Base-by-base conservation (phyloP, 2,329 filamentous ascomycete genomes). In the Aschersonia sp. region DNA sequence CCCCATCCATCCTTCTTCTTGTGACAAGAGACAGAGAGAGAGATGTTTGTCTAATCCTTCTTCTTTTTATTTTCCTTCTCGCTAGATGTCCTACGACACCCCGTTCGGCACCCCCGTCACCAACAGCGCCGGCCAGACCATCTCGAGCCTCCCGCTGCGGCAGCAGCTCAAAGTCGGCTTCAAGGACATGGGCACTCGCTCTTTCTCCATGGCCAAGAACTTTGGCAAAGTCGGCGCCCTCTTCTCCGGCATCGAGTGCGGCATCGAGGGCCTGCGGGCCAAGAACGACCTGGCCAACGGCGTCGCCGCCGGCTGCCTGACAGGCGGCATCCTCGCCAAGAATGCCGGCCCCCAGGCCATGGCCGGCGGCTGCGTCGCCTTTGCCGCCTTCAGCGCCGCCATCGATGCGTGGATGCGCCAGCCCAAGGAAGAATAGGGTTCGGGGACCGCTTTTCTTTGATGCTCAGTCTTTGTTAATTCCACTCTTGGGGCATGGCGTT, bases 11-110 rank as follows among this genome's bases (percentile, higher is more conserved):
- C 22, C 22, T 22, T 22, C 2, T 22, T 22, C 22, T 3, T 22
- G 22, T 22, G 22, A 22, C 22, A 22, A 22, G 22, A 22, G 22
- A 22, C 2, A 22, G 22, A 22, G 22, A 22, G 22, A 22, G 22
- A 22, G 2, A 22, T 22, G 22, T 22, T 22, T 22, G 22, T 22
- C 35, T 39, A 39, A 39, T 12, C 35, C 12, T 39, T 39, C 35
- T 4, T 39, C 8, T 4, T 8, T 12, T 39, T 39, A 2, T 2
- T 39, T 39, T 4, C 35, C 35, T 9, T 39, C 35, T 39, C 35
- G 8, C 22, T 51, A 94, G 87, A 98, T 98, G 92, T 84, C 87
- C 67, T 98, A 98, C 76, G 92, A 98, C 63, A 96, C 89, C 0
- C 86, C 90, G 50, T 83, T 88, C 67, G 83, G 78, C 63, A 69